These are phyloP conservation scores for Annona cherimola DNA, from an alignment of 164 flowering plant genomes.

Conservation along the genomic window DNA sequence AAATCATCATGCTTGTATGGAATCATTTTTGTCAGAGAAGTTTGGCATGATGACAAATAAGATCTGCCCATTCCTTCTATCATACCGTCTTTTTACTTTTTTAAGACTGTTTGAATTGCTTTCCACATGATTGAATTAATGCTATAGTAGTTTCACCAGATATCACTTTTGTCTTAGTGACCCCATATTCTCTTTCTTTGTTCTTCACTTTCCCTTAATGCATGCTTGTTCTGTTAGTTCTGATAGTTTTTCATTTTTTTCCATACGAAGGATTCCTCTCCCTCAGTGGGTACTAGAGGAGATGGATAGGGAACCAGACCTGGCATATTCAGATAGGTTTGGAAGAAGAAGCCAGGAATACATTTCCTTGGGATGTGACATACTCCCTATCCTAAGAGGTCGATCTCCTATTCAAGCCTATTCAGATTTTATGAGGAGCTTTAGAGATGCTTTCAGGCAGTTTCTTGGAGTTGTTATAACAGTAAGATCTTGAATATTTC, in stretches of 20 bases:
- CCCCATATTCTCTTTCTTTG: too few relatives aligned
- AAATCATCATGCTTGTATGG: background rate
- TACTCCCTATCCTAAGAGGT: slow-evolving; percentile 55
- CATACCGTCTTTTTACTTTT: background rate
- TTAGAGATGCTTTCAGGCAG: slow-evolving; percentile 47
- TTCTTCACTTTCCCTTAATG: background rate
- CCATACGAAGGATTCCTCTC: slow-evolving; percentile 52
- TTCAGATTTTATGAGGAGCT: slow-evolving; percentile 63
- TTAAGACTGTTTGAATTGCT: background rate
- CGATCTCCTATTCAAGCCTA: slow-evolving; percentile 67
- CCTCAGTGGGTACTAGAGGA: slow-evolving; percentile 65
- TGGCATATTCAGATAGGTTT: slow-evolving; percentile 52
- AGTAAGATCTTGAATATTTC: slow-evolving; percentile 21
- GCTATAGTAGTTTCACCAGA: background rate
- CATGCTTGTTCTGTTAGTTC: background rate
- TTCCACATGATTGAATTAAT: background rate
- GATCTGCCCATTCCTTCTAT: background rate
- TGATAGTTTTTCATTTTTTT: background rate
- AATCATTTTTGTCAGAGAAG: background rate
- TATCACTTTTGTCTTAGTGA: too few relatives aligned
- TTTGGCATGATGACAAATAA: background rate
- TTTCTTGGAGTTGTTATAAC: slow-evolving; percentile 48
- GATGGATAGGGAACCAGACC: slow-evolving; percentile 49
- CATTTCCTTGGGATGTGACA: slow-evolving; percentile 66
- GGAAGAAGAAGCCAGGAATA: slow-evolving; percentile 60